These are phyloP conservation scores for Globisporangium echinulatum DNA, from an alignment of 352 stramenopile genomes.

Conservation along the genomic window DNA sequence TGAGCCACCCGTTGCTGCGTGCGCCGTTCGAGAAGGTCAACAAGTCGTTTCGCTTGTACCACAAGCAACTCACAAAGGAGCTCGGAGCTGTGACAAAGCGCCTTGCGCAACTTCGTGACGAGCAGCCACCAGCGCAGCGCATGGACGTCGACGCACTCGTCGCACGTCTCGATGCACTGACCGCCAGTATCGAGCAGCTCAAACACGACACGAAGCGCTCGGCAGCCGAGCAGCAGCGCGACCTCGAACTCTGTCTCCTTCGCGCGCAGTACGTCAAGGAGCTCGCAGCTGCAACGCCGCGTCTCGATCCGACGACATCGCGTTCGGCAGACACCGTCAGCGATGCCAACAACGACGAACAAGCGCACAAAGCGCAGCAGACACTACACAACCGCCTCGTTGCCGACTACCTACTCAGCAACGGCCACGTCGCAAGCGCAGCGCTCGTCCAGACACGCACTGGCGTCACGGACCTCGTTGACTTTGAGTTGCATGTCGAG, in stretches of 20 bases:
- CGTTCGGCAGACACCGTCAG: neutral
- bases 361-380: conserved; percentile 14
- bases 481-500: conserved; percentile 53
- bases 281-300: conserved; percentile 20
- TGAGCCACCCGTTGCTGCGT: conserved; percentile 65
- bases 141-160: conserved; percentile 58
- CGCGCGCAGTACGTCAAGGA: conserved; percentile 38
- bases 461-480: conserved; percentile 57
- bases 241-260: conserved; percentile 46
- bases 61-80: conserved; percentile 75
- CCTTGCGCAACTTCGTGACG: conserved; percentile 42
- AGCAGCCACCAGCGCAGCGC: conserved; percentile 54
- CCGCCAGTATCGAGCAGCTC: conserved; percentile 31
- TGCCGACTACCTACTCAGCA: conserved; percentile 67
- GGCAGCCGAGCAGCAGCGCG: conserved; percentile 36
- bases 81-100: conserved; percentile 35
- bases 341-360: conserved; percentile 1
- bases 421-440: conserved; percentile 54
- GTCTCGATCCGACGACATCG: conserved; percentile 8
- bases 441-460: conserved; percentile 64
- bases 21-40: conserved; percentile 71
- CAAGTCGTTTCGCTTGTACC: conserved; percentile 70
- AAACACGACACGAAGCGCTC: conserved; percentile 47
- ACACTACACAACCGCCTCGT: conserved; percentile 48
- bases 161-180: conserved; percentile 32